Evolutionary conservation across 2,329 filamentous ascomycete species (phyloP), one percentile per base, ranked within the genome.

Genomic region (Elsinoe arachidis): DNA sequence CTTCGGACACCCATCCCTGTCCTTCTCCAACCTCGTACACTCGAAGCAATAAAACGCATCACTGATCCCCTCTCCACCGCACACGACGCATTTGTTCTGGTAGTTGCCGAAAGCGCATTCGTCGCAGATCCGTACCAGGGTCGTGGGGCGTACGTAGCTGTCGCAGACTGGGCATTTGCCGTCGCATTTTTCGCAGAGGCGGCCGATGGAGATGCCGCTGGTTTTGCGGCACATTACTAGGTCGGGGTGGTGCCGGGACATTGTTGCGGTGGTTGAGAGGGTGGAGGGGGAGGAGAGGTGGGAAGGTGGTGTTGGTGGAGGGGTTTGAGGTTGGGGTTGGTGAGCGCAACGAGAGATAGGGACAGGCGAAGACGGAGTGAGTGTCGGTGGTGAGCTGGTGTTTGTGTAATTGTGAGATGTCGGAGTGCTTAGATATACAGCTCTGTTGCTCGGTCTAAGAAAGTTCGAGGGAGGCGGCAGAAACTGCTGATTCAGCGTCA

Each of bases 141-240:
- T 97, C 26, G 93, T 99, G 11, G 93, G 93, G 14, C 93, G 91
- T 62, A 99, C 93, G 81, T 99, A 99, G 61, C 89, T 95, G 73
- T 99, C 93, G 83, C 93, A 99, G 61, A 99, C 91, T 63, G 93
- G 93, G 69, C 93, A 99, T 79, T 99, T 99, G 74, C 93, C 93
- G 77, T 99, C 93, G 80, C 93, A 99, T 78, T 99, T 99, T 78
- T 99, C 93, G 81, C 93, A 99, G 70, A 99, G 88, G 58, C 93
- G 91, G 71, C 93, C 93, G 81, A 99, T 96, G 68, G 91, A 88
- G 72, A 97, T 96, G 76, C 93, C 93, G 60, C 92, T 80, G 73
- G 96, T 92, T 78, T 99, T 99, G 78, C 92, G 91, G 83, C 93
- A 99, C 92, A 97, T 97, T 67, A 99, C 93, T 65, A 99, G 86